Conservation (phyloP, 2,329 filamentous ascomycete genomes). For the Curvularia sp. region DNA sequence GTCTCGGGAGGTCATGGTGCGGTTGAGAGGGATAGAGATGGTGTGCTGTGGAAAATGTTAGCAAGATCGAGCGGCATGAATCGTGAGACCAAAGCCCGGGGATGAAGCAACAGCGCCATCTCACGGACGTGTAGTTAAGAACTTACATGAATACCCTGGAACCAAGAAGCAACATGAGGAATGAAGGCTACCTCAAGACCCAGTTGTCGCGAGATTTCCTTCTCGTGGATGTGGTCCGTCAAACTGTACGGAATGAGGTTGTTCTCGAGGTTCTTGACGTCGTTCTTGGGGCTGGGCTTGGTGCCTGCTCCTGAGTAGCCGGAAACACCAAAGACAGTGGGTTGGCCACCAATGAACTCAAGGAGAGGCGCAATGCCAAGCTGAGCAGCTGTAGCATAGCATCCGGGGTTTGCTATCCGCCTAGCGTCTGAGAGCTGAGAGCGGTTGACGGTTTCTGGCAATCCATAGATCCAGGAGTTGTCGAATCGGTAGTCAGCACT, state of each 20-base stretch:
- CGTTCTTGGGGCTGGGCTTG: constrained; percentile 93
- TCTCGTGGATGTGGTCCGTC: constrained; percentile 94
- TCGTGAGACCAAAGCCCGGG: no score
- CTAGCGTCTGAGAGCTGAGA: constrained; percentile 77
- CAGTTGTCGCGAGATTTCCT: constrained; percentile 82
- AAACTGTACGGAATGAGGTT: constrained; percentile 92
- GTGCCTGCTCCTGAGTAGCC: constrained; percentile 96
- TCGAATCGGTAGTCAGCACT: constrained; percentile 98
- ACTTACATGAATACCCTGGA: constrained; percentile 82
- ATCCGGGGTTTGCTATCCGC: constrained; percentile 90
- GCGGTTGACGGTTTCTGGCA: constrained; percentile 83
- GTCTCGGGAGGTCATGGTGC: constrained; percentile 87
- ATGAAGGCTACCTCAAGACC: constrained; percentile 80
- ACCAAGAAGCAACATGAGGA: constrained; percentile 95
- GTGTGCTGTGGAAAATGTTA: constrained; percentile 65
- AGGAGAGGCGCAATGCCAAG: constrained; percentile 85
- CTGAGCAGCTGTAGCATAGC: constrained; percentile 93
- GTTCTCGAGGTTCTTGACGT: constrained; percentile 79
- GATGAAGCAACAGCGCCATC: not conserved
- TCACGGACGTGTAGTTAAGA: not conserved
- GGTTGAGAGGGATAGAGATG: constrained; percentile 85
- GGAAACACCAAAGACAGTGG: constrained; percentile 87
- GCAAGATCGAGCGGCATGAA: not conserved
- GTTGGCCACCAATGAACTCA: constrained; percentile 76
- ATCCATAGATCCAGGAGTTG: constrained; percentile 82